Conservation (phyloP, 108 stramenopile species). For the Nitzschia putrida region DNA sequence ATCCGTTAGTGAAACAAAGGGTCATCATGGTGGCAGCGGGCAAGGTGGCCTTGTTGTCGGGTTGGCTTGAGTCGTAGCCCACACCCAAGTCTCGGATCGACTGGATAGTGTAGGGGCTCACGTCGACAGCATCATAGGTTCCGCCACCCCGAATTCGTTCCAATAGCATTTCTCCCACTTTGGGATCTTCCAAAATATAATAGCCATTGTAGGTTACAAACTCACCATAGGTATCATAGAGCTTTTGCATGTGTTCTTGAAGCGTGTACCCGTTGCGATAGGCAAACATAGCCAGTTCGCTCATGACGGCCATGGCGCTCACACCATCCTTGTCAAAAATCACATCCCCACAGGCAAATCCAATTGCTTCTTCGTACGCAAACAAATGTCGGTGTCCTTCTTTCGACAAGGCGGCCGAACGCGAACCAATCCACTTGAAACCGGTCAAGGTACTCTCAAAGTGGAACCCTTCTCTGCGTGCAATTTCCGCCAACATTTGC, state of each 20-base stretch:
- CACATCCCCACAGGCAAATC: conserved; percentile 89
- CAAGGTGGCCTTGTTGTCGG: conserved; percentile 77
- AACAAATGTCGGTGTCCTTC: conserved; percentile 79
- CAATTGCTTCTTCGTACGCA: conserved; percentile 97
- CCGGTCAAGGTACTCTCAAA: conserved; percentile 96
- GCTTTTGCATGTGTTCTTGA: conserved; percentile 61
- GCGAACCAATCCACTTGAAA: conserved; percentile 94
- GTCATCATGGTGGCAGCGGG: conserved; percentile 92
- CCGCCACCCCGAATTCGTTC: conserved; percentile 71
- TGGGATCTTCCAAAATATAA: conserved; percentile 78
- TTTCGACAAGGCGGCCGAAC: conserved; percentile 54
- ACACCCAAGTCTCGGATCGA: conserved; percentile 84
- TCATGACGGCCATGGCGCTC: conserved; percentile 77
- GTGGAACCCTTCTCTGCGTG: conserved; percentile 81
- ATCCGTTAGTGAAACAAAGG: conserved; percentile 90
- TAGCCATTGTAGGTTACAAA: conserved; percentile 68
- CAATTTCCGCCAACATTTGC: conserved; percentile 87
- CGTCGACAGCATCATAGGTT: conserved; percentile 48
- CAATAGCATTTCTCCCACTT: conserved; percentile 76
- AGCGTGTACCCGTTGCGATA: conserved; percentile 66
- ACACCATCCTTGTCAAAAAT: conserved; percentile 93
- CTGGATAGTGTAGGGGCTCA: conserved; percentile 71
- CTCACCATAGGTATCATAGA: conserved; percentile 90
- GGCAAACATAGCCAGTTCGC: conserved; percentile 74
- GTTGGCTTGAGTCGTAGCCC: conserved; percentile 84